These are phyloP conservation scores for Hyphodiscus sp. DNA, from an alignment of 2,329 filamentous ascomycete species.

Conservation along the genomic window DNA sequence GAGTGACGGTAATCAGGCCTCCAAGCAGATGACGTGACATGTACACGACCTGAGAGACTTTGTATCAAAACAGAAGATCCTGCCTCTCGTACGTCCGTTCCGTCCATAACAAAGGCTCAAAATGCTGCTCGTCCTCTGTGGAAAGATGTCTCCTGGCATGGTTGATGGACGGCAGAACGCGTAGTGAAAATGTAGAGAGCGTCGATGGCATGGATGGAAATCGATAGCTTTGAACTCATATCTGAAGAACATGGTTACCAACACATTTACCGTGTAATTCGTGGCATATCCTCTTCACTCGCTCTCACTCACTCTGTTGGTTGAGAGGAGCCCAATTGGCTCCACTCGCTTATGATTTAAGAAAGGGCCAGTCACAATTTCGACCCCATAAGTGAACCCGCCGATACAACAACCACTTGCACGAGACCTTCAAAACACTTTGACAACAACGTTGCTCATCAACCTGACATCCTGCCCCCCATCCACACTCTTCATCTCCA, in stretches of 20 bases:
- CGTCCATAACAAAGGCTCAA: no score
- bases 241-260: neutral
- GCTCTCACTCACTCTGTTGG: neutral
- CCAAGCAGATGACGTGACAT: slow-evolving; percentile 1
- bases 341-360: neutral
- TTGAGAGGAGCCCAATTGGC: neutral
- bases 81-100: no score
- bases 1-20: neutral
- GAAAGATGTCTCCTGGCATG: no score
- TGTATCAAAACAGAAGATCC: no score
- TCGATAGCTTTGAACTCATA: neutral
- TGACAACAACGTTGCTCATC: slow-evolving; percentile 10
- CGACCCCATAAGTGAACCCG: neutral
- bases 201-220: no score
- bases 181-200: neutral
- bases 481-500: slow-evolving; percentile 7
- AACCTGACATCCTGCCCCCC: slow-evolving; percentile 3
- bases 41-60: no score
- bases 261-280: neutral
- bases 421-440: neutral
- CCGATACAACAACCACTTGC: neutral
- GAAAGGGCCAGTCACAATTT: neutral
- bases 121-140: no score
- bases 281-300: neutral
- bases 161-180: neutral